A percentile compares a stretch with the other conserved stretches of the same genome.
Conservation (phyloP, 768 basidiomycete genomes). For the Postia placenta region DNA sequence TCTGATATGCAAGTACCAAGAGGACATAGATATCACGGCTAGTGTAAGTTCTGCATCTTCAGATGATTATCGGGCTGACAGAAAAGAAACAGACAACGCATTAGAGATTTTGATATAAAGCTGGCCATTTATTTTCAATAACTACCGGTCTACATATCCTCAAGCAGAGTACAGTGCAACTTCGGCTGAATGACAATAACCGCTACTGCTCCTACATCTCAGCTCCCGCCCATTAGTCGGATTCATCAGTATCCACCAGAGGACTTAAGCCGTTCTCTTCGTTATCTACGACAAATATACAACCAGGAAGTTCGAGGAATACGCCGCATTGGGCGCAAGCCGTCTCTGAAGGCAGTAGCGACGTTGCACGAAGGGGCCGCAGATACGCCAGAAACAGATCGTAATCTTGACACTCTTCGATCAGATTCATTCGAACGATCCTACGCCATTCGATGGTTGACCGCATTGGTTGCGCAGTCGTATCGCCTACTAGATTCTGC, state of each 20-base stretch:
- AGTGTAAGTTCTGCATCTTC: no score
- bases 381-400: neutral
- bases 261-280: constrained; percentile 38
- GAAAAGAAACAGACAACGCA: no score
- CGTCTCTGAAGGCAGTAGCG: neutral
- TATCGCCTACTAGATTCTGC: constrained; percentile 2
- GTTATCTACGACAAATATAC: constrained; percentile 50
- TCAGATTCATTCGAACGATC: constrained; percentile 65
- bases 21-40: no score
- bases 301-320: constrained; percentile 59
- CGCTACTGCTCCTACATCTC: constrained; percentile 40
- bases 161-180: no score
- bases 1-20: no score
- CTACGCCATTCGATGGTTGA: constrained; percentile 71
- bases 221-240: constrained; percentile 49
- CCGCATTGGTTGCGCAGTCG: constrained; percentile 40
- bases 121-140: no score
- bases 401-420: constrained; percentile 30
- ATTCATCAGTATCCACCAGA: constrained; percentile 30
- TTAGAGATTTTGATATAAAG: no score
- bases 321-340: constrained; percentile 29
- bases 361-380: neutral
- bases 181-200: constrained; percentile 4
- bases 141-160: no score
- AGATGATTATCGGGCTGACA: no score